These are phyloP conservation scores for Crithidia sp. DNA, from an alignment of 208 protist species.

Conservation along the genomic window DNA sequence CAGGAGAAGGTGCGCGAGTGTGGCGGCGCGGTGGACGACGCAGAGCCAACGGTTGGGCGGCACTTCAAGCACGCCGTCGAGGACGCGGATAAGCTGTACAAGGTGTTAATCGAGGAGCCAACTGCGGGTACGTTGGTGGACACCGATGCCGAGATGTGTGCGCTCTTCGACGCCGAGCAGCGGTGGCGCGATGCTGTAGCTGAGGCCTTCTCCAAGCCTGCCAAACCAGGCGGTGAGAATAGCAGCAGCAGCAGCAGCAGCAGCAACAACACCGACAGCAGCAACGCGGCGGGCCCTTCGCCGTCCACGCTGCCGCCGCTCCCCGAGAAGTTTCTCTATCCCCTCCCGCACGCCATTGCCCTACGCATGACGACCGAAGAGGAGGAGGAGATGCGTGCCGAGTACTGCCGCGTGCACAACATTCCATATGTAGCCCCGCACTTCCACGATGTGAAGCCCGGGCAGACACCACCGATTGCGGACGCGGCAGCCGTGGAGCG, in stretches of 20 bases:
- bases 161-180: constrained; percentile 30
- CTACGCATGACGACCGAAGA: constrained; percentile 39
- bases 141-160: constrained; percentile 52
- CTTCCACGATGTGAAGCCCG: constrained; percentile 25
- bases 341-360: constrained; percentile 40
- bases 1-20: constrained; percentile 16
- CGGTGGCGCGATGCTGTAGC: constrained; percentile 36
- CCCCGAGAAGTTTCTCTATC: constrained; percentile 30
- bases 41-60: not conserved
- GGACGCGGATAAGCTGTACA: constrained; percentile 30
- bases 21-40: not conserved
- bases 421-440: constrained; percentile 31
- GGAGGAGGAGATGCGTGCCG: constrained; percentile 39
- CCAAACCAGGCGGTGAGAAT: not conserved
- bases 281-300: not conserved
- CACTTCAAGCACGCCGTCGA: constrained; percentile 36
- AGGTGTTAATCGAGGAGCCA: constrained; percentile 29
- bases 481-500: not conserved
- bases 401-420: constrained; percentile 28
- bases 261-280: not conserved
- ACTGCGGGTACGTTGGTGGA: constrained; percentile 32
- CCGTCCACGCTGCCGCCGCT: constrained; percentile 7
- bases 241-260: not conserved
- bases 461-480: not conserved
- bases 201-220: not conserved